Percentiles rank a stretch among this genome's conserved stretches.
Conservation (phyloP, 2,329 filamentous ascomycete species). For the Fusarium brevicatenulatum region DNA sequence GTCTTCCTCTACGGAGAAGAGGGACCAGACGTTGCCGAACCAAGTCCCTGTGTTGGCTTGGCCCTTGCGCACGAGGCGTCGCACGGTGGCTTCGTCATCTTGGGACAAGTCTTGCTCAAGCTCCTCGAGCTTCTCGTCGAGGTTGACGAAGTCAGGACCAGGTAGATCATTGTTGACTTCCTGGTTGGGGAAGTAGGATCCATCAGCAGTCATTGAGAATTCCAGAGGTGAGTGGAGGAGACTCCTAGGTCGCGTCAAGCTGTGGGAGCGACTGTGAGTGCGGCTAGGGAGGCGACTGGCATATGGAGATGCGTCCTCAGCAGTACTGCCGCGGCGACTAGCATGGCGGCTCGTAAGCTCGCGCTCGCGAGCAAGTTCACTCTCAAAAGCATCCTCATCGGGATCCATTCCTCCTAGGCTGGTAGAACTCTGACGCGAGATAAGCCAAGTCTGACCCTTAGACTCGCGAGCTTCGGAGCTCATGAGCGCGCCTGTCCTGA, state of each 20-base stretch:
- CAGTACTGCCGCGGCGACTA: constrained; percentile 60
- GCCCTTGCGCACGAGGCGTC: constrained; percentile 64
- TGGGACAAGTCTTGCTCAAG: constrained; percentile 61
- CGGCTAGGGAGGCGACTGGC: constrained; percentile 61
- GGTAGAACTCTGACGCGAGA: constrained; percentile 72
- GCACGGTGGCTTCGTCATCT: constrained; percentile 68
- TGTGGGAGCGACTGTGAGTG: constrained; percentile 52
- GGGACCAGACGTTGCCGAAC: constrained; percentile 69
- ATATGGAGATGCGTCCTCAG: constrained; percentile 48
- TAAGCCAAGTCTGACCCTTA: constrained; percentile 76
- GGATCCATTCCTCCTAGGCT: constrained; percentile 65
- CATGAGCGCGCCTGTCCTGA: constrained; percentile 70
- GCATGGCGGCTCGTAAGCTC: constrained; percentile 59
- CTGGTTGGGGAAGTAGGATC: constrained; percentile 41
- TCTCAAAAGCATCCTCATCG: constrained; percentile 64
- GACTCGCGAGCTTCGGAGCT: constrained; percentile 71
- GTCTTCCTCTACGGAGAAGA: constrained; percentile 71
- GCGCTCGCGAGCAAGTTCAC: constrained; percentile 61
- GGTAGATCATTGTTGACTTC: constrained; percentile 50
- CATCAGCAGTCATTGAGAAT: constrained; percentile 41
- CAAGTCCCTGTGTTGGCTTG: constrained; percentile 65
- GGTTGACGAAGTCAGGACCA: constrained; percentile 71
- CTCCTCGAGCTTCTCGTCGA: constrained; percentile 68
- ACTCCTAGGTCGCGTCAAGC: constrained; percentile 49
- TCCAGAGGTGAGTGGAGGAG: constrained; percentile 59